Conservation (phyloP, 768 basidiomycete species). For the Calocybe gangraenosa region DNA sequence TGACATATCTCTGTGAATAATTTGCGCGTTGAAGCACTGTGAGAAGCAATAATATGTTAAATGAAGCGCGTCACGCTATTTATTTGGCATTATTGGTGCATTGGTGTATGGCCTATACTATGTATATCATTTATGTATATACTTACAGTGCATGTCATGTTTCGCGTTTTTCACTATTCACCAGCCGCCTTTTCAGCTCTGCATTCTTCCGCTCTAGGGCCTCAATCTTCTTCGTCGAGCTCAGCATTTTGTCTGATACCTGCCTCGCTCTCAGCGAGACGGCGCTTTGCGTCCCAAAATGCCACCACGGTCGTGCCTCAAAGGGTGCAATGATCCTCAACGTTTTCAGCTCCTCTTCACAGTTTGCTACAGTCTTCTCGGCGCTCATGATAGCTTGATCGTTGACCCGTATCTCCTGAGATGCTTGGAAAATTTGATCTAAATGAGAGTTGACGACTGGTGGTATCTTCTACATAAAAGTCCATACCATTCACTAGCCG, state of each 20-base stretch:
- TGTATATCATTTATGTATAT: too few relatives aligned
- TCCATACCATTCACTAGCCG: slow-evolving; percentile 74
- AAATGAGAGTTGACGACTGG: slow-evolving; percentile 7
- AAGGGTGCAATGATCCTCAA: slow-evolving; percentile 63
- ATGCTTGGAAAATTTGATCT: slow-evolving; percentile 79
- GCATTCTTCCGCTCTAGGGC: slow-evolving; percentile 66
- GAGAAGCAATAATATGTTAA: too few relatives aligned
- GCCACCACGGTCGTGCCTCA: slow-evolving; percentile 33
- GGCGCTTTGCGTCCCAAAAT: slow-evolving; percentile 43
- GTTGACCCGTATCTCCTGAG: slow-evolving; percentile 79
- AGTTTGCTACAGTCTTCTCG: slow-evolving; percentile 62
- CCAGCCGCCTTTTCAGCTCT: slow-evolving; percentile 57
- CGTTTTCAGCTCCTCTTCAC: slow-evolving; percentile 71
- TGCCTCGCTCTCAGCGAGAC: slow-evolving; percentile 59
- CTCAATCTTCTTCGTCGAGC: slow-evolving; percentile 65
- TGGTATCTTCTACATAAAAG: too few relatives aligned
- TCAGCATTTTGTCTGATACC: slow-evolving; percentile 71
- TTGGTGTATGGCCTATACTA: too few relatives aligned
- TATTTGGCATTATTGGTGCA: too few relatives aligned
- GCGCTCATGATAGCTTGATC: slow-evolving; percentile 55
- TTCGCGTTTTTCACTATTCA: too few relatives aligned
- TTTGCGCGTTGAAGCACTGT: neutral
- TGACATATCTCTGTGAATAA: neutral
- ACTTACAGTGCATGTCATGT: too few relatives aligned
- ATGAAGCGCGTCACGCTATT: too few relatives aligned